These are phyloP conservation scores for Astragalus glycyphyllos DNA, from an alignment of 306 rosid species.

Conservation along the genomic window DNA sequence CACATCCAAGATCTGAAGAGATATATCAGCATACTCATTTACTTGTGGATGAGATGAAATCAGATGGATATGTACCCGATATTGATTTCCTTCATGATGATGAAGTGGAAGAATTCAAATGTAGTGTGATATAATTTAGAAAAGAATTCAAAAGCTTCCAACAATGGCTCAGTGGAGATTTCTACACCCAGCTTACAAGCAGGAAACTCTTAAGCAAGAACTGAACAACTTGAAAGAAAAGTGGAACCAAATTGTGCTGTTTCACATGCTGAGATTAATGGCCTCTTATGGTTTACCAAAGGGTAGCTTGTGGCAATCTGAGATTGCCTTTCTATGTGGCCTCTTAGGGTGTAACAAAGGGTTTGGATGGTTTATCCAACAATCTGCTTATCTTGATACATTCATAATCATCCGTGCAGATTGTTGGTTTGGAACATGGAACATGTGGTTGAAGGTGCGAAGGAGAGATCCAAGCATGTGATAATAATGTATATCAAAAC, in stretches of 20 bases:
- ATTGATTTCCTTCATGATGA: constrained; percentile 53
- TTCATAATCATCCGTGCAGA: constrained; percentile 5
- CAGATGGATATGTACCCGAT: constrained; percentile 57
- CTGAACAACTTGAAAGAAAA: constrained; percentile 12
- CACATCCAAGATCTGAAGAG: constrained; percentile 81
- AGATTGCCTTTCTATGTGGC: not conserved
- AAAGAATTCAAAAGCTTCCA: constrained; percentile 6
- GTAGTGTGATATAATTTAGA: constrained; percentile 34
- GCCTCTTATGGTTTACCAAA: no score
- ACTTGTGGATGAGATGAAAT: constrained; percentile 71
- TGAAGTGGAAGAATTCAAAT: constrained; percentile 52
- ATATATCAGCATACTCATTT: constrained; percentile 63
- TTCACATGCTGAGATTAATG: constrained; percentile 13
- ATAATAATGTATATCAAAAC: not conserved
- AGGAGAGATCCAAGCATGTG: constrained; percentile 22
- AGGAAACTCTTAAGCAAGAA: not conserved
- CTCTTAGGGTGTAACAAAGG: not conserved
- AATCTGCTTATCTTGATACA: not conserved
- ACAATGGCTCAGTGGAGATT: constrained; percentile 9
- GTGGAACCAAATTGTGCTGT: constrained; percentile 6
- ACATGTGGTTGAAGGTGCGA: not conserved
- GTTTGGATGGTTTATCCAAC: constrained; percentile 18
- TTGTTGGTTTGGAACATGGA: not conserved
- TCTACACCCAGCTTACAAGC: not conserved
- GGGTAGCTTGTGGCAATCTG: not conserved